Percentiles rank a stretch among this genome's conserved stretches.
These are phyloP conservation scores for Fraxinus platypoda DNA, from an alignment of 305 asterid species.

Conservation along the genomic window DNA sequence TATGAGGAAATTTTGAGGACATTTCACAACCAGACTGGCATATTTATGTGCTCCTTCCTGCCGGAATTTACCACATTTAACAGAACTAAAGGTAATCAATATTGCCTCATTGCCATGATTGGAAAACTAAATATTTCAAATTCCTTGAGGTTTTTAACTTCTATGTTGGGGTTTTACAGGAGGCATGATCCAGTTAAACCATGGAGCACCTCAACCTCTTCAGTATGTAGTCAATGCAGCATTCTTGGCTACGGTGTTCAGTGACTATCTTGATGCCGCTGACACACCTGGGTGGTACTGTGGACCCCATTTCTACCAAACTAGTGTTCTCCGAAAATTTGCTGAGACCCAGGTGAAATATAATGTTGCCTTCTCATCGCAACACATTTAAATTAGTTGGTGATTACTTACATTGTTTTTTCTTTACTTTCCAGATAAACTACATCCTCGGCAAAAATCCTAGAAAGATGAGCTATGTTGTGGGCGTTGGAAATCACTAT, in stretches of 20 bases:
- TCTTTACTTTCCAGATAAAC: slow-evolving; percentile 48
- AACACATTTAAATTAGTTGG: neutral
- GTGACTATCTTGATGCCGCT: slow-evolving; percentile 87
- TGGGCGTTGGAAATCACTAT: slow-evolving; percentile 76
- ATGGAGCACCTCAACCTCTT: slow-evolving; percentile 92
- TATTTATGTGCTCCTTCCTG: slow-evolving; percentile 89
- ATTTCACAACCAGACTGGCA: slow-evolving; percentile 89
- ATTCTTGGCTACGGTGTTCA: slow-evolving; percentile 75
- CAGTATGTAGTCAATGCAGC: slow-evolving; percentile 88
- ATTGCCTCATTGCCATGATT: slow-evolving; percentile 3
- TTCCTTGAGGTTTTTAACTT: neutral
- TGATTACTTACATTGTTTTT: slow-evolving; percentile 6
- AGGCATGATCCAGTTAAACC: slow-evolving; percentile 83
- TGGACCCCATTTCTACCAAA: slow-evolving; percentile 88
- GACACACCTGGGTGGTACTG: slow-evolving; percentile 97
- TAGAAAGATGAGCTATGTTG: slow-evolving; percentile 89
- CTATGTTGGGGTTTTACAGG: slow-evolving; percentile 40
- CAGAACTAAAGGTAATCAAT: slow-evolving; percentile 70
- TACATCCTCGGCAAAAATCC: slow-evolving; percentile 94
- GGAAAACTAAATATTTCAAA: neutral
- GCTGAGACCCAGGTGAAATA: slow-evolving; percentile 81
- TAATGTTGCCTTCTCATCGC: neutral
- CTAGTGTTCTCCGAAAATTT: slow-evolving; percentile 68
- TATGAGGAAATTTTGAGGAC: slow-evolving; percentile 85
- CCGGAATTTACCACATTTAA: slow-evolving; percentile 81